phyloP scores from a whole-genome alignment of 371 early-diverging fungal genomes.

The Blakeslea trispora region DNA sequence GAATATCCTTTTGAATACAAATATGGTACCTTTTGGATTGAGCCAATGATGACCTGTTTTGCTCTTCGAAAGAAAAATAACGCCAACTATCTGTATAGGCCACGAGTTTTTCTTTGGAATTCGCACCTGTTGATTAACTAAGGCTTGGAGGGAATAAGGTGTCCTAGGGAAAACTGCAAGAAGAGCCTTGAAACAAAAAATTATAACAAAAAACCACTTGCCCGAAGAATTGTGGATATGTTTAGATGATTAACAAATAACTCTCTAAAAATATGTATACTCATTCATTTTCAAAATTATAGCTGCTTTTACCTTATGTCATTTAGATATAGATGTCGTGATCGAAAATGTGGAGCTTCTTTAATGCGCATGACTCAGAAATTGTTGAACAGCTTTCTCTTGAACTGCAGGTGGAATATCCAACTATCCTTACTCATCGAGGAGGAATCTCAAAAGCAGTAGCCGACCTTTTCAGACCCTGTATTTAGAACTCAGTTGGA shows the following conservation, averaged over 20 bases:
- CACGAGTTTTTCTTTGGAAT: slow-evolving; percentile 7
- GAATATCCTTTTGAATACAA: slow-evolving; percentile 1
- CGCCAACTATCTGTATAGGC: slow-evolving; percentile 1
- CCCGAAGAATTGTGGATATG: slow-evolving; percentile 7
- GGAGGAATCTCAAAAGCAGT: slow-evolving; percentile 20
- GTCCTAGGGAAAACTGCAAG: not conserved
- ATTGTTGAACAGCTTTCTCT: slow-evolving; percentile 15
- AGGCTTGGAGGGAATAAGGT: not conserved
- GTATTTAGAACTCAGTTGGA: slow-evolving; percentile 16
- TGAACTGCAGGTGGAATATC: slow-evolving; percentile 19
- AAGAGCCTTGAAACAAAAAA: slow-evolving; percentile 2
- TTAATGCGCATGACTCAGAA: not conserved
- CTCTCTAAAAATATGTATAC: too few relatives aligned
- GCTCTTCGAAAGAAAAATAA: not conserved
- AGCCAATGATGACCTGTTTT: slow-evolving; percentile 6
- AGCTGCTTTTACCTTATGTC: slow-evolving; percentile 26
- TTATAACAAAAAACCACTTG: not conserved
- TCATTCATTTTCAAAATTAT: not conserved
- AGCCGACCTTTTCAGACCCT: slow-evolving; percentile 14
- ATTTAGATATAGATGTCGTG: slow-evolving; percentile 6
- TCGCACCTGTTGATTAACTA: not conserved
- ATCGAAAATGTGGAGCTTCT: not conserved
- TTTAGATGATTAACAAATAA: not conserved
- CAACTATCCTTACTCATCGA: slow-evolving; percentile 21
- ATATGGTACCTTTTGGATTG: slow-evolving; percentile 6